A percentile compares a stretch with the other conserved stretches of the same genome.
Evolutionary conservation across 176 grass and related monocot genomes (phyloP).

Genomic region (Miscanthus lutarioriparius): DNA sequence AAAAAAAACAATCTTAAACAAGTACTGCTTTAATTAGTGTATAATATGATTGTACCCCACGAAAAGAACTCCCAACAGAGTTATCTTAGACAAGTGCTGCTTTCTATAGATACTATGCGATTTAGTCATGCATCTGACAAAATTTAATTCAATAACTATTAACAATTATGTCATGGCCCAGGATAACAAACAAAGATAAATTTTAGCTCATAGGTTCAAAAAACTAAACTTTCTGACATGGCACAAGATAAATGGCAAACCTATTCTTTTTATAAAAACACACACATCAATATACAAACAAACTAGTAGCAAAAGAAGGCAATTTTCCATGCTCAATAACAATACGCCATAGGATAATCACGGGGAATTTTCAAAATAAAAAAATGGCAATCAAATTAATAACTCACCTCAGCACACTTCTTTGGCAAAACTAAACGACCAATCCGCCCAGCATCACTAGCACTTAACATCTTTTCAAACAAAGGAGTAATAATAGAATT

Average conservation of each 20-base stretch:
- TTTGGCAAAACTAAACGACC: slow-evolving; percentile 97
- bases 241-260: slow-evolving; percentile 16
- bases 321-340: background rate
- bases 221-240: slow-evolving; percentile 16
- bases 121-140: background rate
- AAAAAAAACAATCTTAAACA: background rate
- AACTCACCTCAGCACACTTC: slow-evolving; percentile 94
- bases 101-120: background rate
- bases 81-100: background rate
- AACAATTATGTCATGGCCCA: background rate
- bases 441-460: slow-evolving; percentile 97
- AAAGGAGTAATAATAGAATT: slow-evolving; percentile 95
- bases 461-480: slow-evolving; percentile 98
- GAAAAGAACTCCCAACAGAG: background rate
- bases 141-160: background rate
- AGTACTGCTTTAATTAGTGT: background rate
- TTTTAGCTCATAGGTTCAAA: slow-evolving; percentile 15
- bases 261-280: background rate
- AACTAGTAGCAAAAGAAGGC: background rate
- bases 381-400: background rate
- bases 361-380: slow-evolving; percentile 29
- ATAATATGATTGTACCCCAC: background rate
- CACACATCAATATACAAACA: background rate
- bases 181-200: background rate
- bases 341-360: background rate